A percentile compares a stretch with the other conserved stretches of the same genome.
These are phyloP conservation scores for Calonectria fujianensis DNA, from an alignment of 2,329 filamentous ascomycete species.

Conservation along the genomic window DNA sequence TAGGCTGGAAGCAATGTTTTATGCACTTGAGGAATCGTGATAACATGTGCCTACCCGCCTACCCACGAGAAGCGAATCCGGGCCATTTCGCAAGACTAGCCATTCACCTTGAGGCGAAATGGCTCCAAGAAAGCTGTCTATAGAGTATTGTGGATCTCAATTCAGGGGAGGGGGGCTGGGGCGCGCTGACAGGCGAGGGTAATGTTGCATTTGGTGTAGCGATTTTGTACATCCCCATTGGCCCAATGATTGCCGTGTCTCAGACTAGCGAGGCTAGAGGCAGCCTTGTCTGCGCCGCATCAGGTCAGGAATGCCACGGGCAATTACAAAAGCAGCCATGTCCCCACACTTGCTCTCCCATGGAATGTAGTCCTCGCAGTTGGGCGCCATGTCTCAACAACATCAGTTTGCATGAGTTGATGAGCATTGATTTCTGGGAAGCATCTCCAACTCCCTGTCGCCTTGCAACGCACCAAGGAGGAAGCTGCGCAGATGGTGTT, in stretches of 20 bases:
- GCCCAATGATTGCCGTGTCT: background rate
- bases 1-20: too few relatives aligned
- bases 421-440: background rate
- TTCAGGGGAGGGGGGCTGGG: background rate
- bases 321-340: conserved; percentile 3
- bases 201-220: background rate
- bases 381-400: background rate
- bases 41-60: background rate
- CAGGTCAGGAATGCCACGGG: background rate
- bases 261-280: background rate
- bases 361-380: background rate
- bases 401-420: background rate
- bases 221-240: background rate
- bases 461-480: too few relatives aligned
- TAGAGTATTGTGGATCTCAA: background rate
- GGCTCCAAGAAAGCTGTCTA: background rate
- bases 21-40: background rate
- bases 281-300: background rate
- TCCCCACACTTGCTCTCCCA: background rate
- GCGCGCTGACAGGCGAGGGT: background rate
- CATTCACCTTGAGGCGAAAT: background rate
- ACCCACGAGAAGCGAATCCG: too few relatives aligned
- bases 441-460: background rate
- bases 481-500: background rate
- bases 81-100: background rate